Conservation (phyloP, 768 basidiomycete genomes). For the Royoungia palumana region DNA sequence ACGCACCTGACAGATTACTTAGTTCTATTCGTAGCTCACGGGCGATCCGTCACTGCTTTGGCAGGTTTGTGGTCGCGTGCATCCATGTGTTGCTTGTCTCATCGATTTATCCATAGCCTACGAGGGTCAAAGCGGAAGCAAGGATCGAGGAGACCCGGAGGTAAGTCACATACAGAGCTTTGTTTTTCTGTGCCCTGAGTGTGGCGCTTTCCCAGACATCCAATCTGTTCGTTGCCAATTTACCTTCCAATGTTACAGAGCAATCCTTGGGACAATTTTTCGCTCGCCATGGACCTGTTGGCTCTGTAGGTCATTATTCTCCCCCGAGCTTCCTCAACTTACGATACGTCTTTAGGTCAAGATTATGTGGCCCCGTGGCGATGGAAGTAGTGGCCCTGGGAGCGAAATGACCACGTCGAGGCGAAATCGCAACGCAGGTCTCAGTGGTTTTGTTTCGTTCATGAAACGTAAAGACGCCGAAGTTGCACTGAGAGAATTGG, state of each 20-base stretch:
- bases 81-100: neutral
- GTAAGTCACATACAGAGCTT: constrained; percentile 37
- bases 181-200: constrained; percentile 1
- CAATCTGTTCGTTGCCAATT: constrained; percentile 93
- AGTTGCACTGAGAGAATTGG: constrained; percentile 79
- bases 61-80: constrained; percentile 55
- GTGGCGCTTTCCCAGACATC: constrained; percentile 59
- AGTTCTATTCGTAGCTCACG: constrained; percentile 41
- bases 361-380: constrained; percentile 98
- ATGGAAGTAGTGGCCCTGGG: constrained; percentile 62
- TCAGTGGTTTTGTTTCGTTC: constrained; percentile 96
- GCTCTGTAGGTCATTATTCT: constrained; percentile 54
- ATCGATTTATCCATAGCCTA: constrained; percentile 50
- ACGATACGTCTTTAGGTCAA: constrained; percentile 59
- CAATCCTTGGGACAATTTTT: constrained; percentile 86
- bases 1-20: neutral
- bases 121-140: constrained; percentile 86
- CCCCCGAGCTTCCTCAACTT: neutral
- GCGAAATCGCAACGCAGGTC: constrained; percentile 65
- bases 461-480: constrained; percentile 95
- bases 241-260: constrained; percentile 86
- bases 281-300: constrained; percentile 89
- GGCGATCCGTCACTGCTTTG: constrained; percentile 84
- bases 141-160: constrained; percentile 84
- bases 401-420: constrained; percentile 74